Evolutionary conservation across 495 filamentous ascomycete species (phyloP), one percentile per base, ranked within the genome.

Genomic region (Penicillium pancosmium): DNA sequence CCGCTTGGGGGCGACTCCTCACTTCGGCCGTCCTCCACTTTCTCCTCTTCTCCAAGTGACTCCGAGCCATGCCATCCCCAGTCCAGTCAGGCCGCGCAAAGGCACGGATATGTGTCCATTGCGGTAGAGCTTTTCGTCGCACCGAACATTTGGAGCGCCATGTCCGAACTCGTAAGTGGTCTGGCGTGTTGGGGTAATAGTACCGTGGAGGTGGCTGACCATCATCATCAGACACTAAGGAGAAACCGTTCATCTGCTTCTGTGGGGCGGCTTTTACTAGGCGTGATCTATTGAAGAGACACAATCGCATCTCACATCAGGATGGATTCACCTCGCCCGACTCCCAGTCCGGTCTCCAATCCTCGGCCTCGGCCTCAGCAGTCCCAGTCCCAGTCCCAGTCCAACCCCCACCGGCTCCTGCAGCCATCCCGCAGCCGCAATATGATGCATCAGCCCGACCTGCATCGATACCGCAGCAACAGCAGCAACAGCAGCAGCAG

Each of bases 111-210:
- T 77, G 74, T 63, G 53, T 63, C 46, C 74, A 77, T 66, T 77
- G 74, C 52, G 74, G 74, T 50, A 71, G 74, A 47, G 70, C 56
- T n/a, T 77, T 77, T 62, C 66, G 74, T 36, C 68, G 74, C 10
- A 77, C 74, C 12, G 80, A 82, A 55, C 80, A 82, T 68, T 70
- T 82, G 50, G 79, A 82, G 71, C 78, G 80, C 62, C 80, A 82
- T 69, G 76, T 82, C 54, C 78, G 80, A 62, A 82, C 80, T 55
- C 80, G 80, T 82, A 75, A 70, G 71, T 63, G 8, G 6, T 8
- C 27, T 31, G 27, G 27, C 61, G 60, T 62, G 65, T 61, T 69
- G 69, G 65, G 61, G 68, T 66, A 65, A 59, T 57, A 23, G 18
- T 23, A 50, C 15, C 41, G 16, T 44, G 41, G 50, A 31, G n/a